Evolutionary conservation across 345 rosid species (phyloP), one percentile per base, ranked within the genome.

Genomic region (Eucalyptus globulus): DNA sequence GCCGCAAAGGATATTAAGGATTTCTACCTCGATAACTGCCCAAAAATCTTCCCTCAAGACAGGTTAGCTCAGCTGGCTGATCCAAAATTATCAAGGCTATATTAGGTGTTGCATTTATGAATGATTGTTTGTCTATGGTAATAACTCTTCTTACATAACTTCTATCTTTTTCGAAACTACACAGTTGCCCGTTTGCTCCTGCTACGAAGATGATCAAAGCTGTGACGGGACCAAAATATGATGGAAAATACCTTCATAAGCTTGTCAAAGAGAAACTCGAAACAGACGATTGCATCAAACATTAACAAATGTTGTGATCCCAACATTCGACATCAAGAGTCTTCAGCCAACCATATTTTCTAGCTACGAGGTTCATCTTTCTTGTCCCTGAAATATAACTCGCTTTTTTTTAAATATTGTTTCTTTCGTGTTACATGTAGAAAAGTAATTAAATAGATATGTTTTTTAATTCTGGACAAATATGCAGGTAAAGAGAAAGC

Each of bases 261-360:
- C 13, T 93, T 24, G 56, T 92, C 3, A 92, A 89, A 90, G 92
- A 93, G 14, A 92, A 80, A 83, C 87, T 95, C 15, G 94, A 29
- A 90, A 92, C 10, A 80, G 45, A 6, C 83, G 89, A 51, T 27
- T 93, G 87, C 91, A 90, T 29, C 88, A 93, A 86, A 86, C 96
- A 15, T 87, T 94, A 49, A 89, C 96, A 17, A 90, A 93, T 26
- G 91, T 92, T 40, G 93, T 95, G 11, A 95, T 95, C 49, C 95
- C 96, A n/a, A 91, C 96, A 15, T 94, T 95, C 86, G 95, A 93
- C 89, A 91, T 95, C 92, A 92, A 92, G 87, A 27, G 17, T 17
- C 93, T 95, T 50, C 95, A 95, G 89, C 96, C 96, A 11, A 89
- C 86, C 45, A 88, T 95, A 54, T 95, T 95, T 87, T 91, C 93